Evolutionary conservation across 1,284 basidiomycete species (phyloP).

Genomic region (Ganoderma boninense): DNA sequence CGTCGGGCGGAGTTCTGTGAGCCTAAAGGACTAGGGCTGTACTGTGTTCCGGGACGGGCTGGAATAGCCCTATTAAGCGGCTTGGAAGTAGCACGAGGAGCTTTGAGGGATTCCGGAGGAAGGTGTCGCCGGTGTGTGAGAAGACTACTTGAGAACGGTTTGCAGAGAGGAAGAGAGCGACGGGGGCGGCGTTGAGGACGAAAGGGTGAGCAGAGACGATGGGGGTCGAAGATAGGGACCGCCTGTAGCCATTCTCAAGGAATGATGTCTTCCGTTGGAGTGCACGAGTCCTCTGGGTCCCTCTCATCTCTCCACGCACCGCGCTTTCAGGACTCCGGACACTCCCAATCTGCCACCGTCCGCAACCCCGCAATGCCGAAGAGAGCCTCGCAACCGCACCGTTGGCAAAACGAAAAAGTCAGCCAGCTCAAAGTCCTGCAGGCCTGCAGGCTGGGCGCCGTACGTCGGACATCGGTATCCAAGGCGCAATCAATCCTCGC

Average conservation of each 20-base stretch:
- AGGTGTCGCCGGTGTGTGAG: constrained; percentile 4
- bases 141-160: background rate
- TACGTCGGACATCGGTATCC: constrained; percentile 1
- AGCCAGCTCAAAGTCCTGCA: background rate
- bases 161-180: background rate
- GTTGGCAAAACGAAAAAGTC: background rate
- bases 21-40: constrained; percentile 8
- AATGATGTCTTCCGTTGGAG: constrained; percentile 2
- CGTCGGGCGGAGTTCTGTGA: background rate
- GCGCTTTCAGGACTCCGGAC: background rate
- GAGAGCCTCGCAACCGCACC: background rate
- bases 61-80: constrained; percentile 1
- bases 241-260: background rate
- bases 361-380: background rate
- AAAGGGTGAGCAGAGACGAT: background rate
- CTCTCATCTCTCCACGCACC: background rate
- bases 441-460: background rate
- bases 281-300: background rate
- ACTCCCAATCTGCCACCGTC: background rate
- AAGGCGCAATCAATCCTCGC: background rate
- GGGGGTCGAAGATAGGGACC: background rate
- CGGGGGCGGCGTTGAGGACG: background rate
- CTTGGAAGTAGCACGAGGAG: background rate
- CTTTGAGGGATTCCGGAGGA: background rate
- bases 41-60: constrained; percentile 7